These are phyloP conservation scores for Solanum gandarillasii DNA, from an alignment of 257 asterid genomes.

Conservation along the genomic window DNA sequence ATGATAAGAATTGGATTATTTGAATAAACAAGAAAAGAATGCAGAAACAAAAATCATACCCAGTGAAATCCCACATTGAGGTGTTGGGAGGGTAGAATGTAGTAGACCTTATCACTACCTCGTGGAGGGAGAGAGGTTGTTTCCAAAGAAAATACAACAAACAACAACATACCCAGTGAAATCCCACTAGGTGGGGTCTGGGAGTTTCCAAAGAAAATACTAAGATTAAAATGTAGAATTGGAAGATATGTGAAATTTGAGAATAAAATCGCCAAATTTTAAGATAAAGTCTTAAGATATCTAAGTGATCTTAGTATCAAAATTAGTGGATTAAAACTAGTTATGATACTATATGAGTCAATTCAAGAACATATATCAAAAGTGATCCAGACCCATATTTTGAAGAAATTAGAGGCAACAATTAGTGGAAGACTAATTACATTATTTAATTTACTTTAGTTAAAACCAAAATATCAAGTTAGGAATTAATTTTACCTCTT, in stretches of 20 bases:
- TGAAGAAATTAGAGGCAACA: not conserved
- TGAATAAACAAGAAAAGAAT: not conserved
- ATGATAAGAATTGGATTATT: not conserved
- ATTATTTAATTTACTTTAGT: not conserved
- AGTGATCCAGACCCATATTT: not conserved
- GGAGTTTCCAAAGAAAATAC: not conserved
- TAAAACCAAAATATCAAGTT: not conserved
- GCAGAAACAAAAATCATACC: not conserved
- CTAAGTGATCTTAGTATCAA: not conserved
- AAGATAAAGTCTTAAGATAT: not conserved
- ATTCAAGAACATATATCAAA: not conserved
- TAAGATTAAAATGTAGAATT: not conserved
- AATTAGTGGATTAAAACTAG: not conserved
- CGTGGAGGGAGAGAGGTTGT: not conserved
- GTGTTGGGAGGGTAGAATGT: not conserved
- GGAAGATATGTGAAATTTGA: not conserved
- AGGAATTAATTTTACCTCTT: not conserved
- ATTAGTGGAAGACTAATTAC: not conserved
- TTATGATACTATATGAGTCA: not conserved
- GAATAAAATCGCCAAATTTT: too few relatives aligned
- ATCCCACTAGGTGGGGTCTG: too few relatives aligned
- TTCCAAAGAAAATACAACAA: not conserved
- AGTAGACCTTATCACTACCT: not conserved
- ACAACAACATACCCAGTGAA: too few relatives aligned
- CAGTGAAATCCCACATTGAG: not conserved